Evolutionary conservation across 345 rosid genomes (phyloP).

Genomic region (Acer negundo): DNA sequence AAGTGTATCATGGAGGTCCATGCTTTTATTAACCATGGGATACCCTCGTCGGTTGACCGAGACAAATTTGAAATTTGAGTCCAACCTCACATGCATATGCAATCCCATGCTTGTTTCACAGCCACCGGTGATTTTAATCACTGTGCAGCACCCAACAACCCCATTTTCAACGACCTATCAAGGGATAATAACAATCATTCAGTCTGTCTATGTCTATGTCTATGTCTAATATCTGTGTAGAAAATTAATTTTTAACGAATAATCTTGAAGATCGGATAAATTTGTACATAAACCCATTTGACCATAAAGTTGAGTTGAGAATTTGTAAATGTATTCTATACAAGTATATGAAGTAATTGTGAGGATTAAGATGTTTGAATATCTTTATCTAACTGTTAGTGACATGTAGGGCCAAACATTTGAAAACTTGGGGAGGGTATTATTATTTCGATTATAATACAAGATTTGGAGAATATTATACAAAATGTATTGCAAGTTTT

Average conservation of each 20-base stretch:
- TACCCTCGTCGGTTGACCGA: neutral
- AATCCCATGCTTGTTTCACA: neutral
- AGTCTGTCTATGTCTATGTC: too few species aligned
- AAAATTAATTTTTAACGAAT: neutral
- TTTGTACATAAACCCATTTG: too few species aligned
- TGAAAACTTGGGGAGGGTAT: neutral
- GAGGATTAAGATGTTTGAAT: too few species aligned
- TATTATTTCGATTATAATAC: neutral
- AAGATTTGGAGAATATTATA: neutral
- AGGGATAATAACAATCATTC: too few species aligned
- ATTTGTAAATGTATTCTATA: neutral
- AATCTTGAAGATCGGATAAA: neutral
- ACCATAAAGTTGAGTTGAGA: neutral
- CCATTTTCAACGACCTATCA: neutral
- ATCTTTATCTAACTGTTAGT: too few species aligned
- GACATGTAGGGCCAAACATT: slow-evolving; percentile 8
- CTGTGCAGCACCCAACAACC: neutral
- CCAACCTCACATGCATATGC: neutral
- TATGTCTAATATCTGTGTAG: too few species aligned
- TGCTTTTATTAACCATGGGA: neutral
- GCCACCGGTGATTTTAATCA: too few species aligned
- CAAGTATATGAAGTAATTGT: neutral
- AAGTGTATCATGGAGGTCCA: neutral
- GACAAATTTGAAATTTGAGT: neutral
- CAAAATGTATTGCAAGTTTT: neutral